Evolutionary conservation across 306 rosid genomes (phyloP).

Genomic region (Alnus glutinosa): DNA sequence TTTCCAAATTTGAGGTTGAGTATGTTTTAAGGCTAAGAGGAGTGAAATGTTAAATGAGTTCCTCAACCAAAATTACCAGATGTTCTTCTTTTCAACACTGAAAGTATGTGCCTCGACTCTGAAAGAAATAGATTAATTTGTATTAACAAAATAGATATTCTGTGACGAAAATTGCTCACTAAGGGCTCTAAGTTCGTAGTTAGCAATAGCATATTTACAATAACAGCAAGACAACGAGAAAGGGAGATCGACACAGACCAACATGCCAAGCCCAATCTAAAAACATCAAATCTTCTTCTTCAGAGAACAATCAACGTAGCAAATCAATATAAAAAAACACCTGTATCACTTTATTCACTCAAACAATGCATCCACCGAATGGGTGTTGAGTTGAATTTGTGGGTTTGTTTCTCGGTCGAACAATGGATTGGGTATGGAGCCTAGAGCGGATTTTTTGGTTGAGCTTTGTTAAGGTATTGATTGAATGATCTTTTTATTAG

Average conservation of each 20-base stretch:
- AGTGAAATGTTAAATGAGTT: neutral
- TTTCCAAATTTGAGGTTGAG: neutral
- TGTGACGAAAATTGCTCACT: too few species aligned
- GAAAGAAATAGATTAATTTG: neutral
- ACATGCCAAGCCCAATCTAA: neutral
- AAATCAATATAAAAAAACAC: neutral
- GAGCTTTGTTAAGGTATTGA: too few species aligned
- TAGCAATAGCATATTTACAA: neutral
- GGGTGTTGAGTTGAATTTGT: too few species aligned
- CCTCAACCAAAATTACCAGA: neutral
- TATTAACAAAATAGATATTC: neutral
- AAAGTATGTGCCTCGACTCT: neutral
- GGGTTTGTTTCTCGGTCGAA: too few species aligned
- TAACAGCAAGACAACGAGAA: neutral
- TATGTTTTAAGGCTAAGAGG: neutral
- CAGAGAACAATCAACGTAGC: neutral
- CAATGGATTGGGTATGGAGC: too few species aligned
- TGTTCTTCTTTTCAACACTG: neutral
- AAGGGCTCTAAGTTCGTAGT: neutral
- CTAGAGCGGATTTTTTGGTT: too few species aligned
- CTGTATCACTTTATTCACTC: neutral
- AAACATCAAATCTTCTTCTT: neutral
- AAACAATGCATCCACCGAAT: neutral
- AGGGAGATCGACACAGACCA: neutral
- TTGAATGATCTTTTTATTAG: too few species aligned